These are phyloP conservation scores for Populus hybrid DNA, from an alignment of 441 rosid species.

Conservation along the genomic window DNA sequence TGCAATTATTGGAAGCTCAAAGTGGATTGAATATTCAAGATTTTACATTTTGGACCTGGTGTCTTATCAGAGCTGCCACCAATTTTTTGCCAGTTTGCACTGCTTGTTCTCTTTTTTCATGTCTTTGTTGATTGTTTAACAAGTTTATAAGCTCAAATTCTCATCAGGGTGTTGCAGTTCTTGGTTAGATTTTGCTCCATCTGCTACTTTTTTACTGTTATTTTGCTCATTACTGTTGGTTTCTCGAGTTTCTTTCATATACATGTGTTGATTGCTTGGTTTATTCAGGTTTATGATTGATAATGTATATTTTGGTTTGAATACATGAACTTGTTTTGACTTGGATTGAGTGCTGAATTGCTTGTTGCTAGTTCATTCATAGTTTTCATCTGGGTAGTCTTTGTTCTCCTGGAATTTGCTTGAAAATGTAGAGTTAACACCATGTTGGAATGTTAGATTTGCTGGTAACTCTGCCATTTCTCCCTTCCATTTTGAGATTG, in stretches of 20 bases:
- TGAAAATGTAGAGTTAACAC: neutral
- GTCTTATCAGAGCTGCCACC: constrained; percentile 11
- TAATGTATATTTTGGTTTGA: neutral
- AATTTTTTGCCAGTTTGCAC: constrained; percentile 5
- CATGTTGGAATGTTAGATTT: neutral
- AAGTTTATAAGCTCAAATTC: constrained; percentile 10
- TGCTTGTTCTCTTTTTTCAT: neutral
- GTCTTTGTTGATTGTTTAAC: constrained; percentile 10
- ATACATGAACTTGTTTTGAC: neutral
- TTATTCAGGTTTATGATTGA: too few species aligned
- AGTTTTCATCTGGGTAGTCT: constrained; percentile 12
- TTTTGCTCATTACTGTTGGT: neutral
- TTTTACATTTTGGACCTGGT: neutral
- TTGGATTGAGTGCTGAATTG: neutral
- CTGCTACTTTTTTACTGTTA: neutral
- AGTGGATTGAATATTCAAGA: constrained; percentile 20
- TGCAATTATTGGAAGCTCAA: constrained; percentile 22
- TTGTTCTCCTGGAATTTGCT: neutral
- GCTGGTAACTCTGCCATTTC: neutral
- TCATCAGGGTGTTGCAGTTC: constrained; percentile 26
- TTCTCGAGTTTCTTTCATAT: neutral
- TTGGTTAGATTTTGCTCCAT: constrained; percentile 11
- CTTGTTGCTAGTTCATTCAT: neutral
- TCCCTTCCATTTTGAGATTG: neutral
- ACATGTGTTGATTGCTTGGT: neutral